Conservation (phyloP, 257 asterid species). For the Fraxinus pennsylvanica region DNA sequence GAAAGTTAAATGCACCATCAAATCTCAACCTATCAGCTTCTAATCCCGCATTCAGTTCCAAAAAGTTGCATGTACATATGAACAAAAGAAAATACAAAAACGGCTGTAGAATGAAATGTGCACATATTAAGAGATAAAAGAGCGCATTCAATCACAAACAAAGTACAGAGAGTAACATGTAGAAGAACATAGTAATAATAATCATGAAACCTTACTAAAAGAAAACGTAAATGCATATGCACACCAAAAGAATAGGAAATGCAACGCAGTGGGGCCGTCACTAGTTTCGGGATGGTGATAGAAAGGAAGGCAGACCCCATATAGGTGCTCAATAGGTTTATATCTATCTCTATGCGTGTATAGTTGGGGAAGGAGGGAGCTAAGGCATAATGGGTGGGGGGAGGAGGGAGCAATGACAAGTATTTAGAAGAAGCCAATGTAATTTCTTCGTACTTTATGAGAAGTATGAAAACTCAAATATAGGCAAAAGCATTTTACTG, state of each 20-base stretch:
- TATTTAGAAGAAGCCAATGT: slow-evolving; percentile 5
- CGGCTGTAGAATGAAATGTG: not conserved
- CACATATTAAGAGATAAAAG: not conserved
- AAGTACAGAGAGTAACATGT: not conserved
- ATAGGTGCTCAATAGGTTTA: too few species aligned
- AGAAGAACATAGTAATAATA: not conserved
- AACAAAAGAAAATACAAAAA: not conserved
- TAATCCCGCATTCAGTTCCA: not conserved
- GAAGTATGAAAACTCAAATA: slow-evolving; percentile 7
- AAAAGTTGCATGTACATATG: not conserved
- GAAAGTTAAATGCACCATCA: slow-evolving; percentile 13
- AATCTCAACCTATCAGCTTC: slow-evolving; percentile 3
- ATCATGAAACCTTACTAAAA: not conserved
- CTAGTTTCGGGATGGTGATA: not conserved
- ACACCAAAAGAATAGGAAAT: not conserved
- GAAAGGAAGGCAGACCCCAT: not conserved
- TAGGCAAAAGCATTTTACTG: not conserved
- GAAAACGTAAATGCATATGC: not conserved
- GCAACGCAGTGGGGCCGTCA: not conserved
- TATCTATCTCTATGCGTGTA: too few species aligned
- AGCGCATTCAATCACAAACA: not conserved
- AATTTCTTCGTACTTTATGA: not conserved
- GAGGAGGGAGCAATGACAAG: slow-evolving; percentile 5
- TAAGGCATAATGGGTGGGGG: not conserved
- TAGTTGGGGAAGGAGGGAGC: not conserved